Evolutionary conservation across 768 basidiomycete genomes (phyloP), one percentile per base, ranked within the genome.

Genomic region (Tephrocybe rancida): DNA sequence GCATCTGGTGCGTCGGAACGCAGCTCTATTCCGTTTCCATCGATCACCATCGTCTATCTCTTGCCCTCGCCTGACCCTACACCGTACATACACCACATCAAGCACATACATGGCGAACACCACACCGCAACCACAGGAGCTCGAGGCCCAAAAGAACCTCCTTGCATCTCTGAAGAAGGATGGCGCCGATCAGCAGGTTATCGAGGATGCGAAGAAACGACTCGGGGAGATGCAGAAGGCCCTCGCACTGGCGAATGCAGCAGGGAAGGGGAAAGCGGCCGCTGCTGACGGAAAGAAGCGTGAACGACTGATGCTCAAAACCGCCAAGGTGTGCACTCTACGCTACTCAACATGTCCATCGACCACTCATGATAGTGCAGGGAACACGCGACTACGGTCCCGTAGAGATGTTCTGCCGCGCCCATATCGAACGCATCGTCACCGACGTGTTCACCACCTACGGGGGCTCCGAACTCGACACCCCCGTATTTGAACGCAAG

Each of bases 401-500:
- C 16, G 82, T 79, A 14, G 95, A 98, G 67, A 96, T 95, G 84
- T 86, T 89, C 69, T 88, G 96, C 60, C 87, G 96, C 43, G 88
- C 90, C 59, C 85, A 90, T 72, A 88, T 98, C 64, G 95, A 98
- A 67, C 80, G 82, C 38, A 90, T 86, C 50, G 88, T 99, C 63
- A 90, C 91, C 66, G 85, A 88, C 2, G 85, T 86, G 52, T 99
- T 98, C 71, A 85, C 91, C 42, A 82, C 85, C 5, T 96, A 88
- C 64, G 97, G 97, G 11, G 97, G 88, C 6, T 81, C 84, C 48
- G 93, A 91, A 56, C 91, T 99, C 50, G 97, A 99, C 71, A 99
- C 97, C 2, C 97, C 97, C 48, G 95, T 98, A 5, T 98, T 99
- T 62, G 97, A 98, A 73, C 86, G 96, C 56, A 95, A 95, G 70